Percentiles rank a stretch among this genome's conserved stretches.
Evolutionary conservation across 148 eudicot species (phyloP).

Genomic region (Drosera capensis): DNA sequence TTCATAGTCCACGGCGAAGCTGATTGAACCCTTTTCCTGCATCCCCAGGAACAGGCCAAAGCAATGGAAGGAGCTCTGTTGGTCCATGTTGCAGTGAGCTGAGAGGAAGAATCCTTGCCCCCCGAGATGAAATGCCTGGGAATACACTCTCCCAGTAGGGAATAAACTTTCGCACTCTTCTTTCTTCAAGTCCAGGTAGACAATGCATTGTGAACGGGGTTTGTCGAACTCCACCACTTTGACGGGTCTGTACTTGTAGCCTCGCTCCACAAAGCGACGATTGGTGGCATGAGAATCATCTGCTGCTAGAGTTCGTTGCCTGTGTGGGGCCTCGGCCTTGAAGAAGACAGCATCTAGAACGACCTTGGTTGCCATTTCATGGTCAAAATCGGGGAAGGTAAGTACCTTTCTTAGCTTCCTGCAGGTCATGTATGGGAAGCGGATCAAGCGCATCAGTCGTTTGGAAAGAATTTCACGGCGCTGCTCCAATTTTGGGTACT

Average conservation of each 20-base stretch:
- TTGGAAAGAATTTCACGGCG: constrained; percentile 61
- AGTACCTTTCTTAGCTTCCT: constrained; percentile 70
- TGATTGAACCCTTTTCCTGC: constrained; percentile 89
- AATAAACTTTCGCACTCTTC: constrained; percentile 66
- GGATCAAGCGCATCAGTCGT: constrained; percentile 58
- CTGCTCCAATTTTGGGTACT: constrained; percentile 60
- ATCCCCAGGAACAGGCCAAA: constrained; percentile 83
- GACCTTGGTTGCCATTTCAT: constrained; percentile 60
- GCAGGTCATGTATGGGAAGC: constrained; percentile 80
- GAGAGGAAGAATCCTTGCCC: constrained; percentile 92
- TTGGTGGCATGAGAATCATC: constrained; percentile 43
- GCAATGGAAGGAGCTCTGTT: constrained; percentile 74
- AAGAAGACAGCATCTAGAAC: constrained; percentile 81
- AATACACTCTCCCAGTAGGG: constrained; percentile 77
- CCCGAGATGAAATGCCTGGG: constrained; percentile 87
- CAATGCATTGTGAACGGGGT: constrained; percentile 78
- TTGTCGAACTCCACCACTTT: constrained; percentile 80
- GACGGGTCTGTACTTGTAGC: constrained; percentile 82
- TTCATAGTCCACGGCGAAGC: constrained; percentile 79
- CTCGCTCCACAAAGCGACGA: constrained; percentile 55
- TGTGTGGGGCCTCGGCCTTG: constrained; percentile 80
- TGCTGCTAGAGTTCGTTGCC: constrained; percentile 46
- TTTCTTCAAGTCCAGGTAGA: constrained; percentile 65
- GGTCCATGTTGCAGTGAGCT: constrained; percentile 93
- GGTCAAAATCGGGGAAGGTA: constrained; percentile 69